phyloP scores from a whole-genome alignment of 169 alveolate species.

The Cryptosporidium ubiquitum region DNA sequence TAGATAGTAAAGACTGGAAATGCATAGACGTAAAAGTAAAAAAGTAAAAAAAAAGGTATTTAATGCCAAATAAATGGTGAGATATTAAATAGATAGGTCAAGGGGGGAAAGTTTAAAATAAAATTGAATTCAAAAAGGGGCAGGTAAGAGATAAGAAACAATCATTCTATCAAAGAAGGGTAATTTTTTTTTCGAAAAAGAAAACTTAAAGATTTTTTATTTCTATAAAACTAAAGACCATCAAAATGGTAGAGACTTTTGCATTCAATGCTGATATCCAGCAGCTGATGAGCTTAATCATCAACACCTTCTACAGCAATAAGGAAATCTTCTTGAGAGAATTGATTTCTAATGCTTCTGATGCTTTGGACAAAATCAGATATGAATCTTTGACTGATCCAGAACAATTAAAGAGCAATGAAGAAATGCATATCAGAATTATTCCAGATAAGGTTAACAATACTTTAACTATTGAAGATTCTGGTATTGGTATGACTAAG shows the following conservation, averaged over 20 bases:
- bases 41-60: background rate
- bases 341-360: constrained; percentile 98
- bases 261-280: constrained; percentile 99
- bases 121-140: background rate
- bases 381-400: constrained; percentile 97
- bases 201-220: constrained; percentile 26
- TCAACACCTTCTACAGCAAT: constrained; percentile 99
- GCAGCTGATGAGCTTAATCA: constrained; percentile 96
- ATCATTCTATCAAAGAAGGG: constrained; percentile 39
- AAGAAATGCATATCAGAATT: constrained; percentile 93
- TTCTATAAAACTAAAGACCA: background rate
- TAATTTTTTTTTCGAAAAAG: constrained; percentile 6
- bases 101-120: constrained; percentile 1
- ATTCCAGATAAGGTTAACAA: constrained; percentile 96
- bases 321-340: constrained; percentile 99
- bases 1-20: background rate
- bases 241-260: constrained; percentile 86
- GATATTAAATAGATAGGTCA: constrained; percentile 3
- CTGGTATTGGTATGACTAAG: constrained; percentile 99
- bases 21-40: background rate
- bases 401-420: constrained; percentile 89
- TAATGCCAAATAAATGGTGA: constrained; percentile 6
- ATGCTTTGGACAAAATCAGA: constrained; percentile 99
- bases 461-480: constrained; percentile 96
- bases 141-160: background rate